Base-by-base conservation (phyloP, 2,329 filamentous ascomycete species). In the Chlorencoelia australis region DNA sequence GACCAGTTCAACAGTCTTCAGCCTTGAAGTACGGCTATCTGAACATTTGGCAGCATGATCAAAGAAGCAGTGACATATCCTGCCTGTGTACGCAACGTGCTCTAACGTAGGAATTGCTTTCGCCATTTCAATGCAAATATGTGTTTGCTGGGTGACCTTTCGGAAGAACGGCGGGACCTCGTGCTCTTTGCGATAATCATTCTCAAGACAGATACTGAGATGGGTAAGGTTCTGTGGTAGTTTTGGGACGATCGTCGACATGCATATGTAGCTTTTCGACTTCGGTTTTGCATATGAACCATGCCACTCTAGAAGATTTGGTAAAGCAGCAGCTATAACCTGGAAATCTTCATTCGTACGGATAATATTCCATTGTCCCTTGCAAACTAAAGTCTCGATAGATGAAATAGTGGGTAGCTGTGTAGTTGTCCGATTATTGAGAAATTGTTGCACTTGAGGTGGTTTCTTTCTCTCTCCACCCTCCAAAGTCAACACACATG, bases 291-390 rank as follows among this genome's bases (percentile, higher is more conserved):
- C 79, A 61, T 69, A 70, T 20, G 60, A 59, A 43, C 63, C 67
- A 45, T 71, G 64, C 62, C 65, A 68, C 50, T 70, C 68, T n/a
- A 56, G 61, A 11, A 86, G 59, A 42, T 73, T 76, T 1, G 82
- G 82, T 28, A 86, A 55, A 4, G 79, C 79, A 9, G 61, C 57
- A 14, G 74, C 65, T 33, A 87, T 68, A 34, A 65, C 67, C 38
- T 66, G 59, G 58, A 82, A 85, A 55, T 86, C 79, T 13, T 64
- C 60, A 28, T 71, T 62, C 11, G 69, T 64, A 30, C 81, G 67
- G 56, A 84, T 79, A 18, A 86, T 66, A 51, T 86, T 86, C 81
- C 81, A 87, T 47, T 84, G 79, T 5, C 81, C 81, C 49, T 80
- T 77, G 57, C 80, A 79, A 28, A 85, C 72, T 14, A 86, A 66